Conservation (phyloP, 225 moss, liverwort and hornwort genomes). For the Thuidium tamariscinum region DNA sequence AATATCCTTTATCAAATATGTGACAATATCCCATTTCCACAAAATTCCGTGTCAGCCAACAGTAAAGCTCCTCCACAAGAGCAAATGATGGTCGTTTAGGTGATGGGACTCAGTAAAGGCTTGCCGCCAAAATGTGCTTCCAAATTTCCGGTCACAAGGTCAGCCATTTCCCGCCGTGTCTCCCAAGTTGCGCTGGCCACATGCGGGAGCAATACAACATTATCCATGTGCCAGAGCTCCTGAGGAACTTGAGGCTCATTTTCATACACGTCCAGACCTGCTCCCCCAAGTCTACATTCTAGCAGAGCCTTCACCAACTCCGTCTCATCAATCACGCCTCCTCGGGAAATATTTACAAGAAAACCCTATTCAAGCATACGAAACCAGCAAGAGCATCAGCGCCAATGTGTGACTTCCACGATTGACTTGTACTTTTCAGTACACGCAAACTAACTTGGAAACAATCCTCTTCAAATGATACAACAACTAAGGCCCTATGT, state of each 20-base stretch:
- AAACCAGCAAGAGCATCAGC: background rate
- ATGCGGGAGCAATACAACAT: constrained; percentile 63
- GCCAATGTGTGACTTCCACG: background rate
- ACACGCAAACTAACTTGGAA: background rate
- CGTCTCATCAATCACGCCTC: constrained; percentile 53
- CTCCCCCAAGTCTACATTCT: constrained; percentile 62
- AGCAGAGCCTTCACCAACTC: constrained; percentile 67
- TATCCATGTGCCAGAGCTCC: constrained; percentile 63
- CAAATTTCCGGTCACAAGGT: constrained; percentile 49
- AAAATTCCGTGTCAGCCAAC: background rate
- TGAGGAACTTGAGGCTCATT: constrained; percentile 66
- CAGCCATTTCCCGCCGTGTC: constrained; percentile 54
- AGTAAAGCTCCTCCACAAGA: background rate
- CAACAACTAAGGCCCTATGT: background rate
- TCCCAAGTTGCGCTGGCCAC: constrained; percentile 60
- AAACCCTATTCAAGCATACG: constrained; percentile 22
- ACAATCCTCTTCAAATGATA: background rate
- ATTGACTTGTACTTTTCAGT: background rate
- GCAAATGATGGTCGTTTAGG: background rate
- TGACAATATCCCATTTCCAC: constrained; percentile 10
- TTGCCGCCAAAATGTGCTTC: constrained; percentile 58
- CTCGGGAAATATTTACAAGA: constrained; percentile 62
- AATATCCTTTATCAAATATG: constrained; percentile 1
- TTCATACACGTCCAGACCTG: constrained; percentile 70
- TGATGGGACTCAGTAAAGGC: constrained; percentile 33